Conservation (phyloP, 306 rosid species). For the Glycine soja region DNA sequence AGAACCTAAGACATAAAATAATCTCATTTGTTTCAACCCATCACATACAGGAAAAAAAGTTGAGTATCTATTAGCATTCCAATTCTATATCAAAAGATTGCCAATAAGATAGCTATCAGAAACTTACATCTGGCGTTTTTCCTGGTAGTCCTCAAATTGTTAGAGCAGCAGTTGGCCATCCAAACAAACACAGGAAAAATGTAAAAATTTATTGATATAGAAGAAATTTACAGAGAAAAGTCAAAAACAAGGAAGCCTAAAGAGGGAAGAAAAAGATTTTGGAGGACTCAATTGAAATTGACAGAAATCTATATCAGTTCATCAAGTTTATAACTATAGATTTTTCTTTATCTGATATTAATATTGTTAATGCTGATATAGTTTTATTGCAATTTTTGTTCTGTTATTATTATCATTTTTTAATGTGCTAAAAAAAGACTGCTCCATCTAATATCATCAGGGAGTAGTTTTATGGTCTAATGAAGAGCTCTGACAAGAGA, state of each 20-base stretch:
- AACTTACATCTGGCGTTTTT: constrained; percentile 89
- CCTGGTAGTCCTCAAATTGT: constrained; percentile 62
- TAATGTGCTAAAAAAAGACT: too few species aligned
- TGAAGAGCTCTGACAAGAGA: too few species aligned
- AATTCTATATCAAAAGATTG: background rate
- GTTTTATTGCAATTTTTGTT: too few species aligned
- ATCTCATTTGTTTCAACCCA: background rate
- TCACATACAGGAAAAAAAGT: constrained; percentile 5
- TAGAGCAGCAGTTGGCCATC: constrained; percentile 46
- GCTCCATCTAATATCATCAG: too few species aligned
- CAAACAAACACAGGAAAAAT: constrained; percentile 35
- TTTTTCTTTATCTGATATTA: too few species aligned
- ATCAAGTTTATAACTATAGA: background rate
- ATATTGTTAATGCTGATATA: too few species aligned
- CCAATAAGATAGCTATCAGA: constrained; percentile 3
- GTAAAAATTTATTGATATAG: constrained; percentile 28
- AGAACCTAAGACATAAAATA: background rate
- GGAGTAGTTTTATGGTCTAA: too few species aligned
- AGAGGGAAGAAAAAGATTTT: background rate
- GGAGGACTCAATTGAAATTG: background rate
- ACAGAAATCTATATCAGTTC: background rate
- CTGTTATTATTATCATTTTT: too few species aligned
- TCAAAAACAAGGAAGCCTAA: background rate
- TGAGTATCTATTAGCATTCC: constrained; percentile 17
- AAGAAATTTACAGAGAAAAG: background rate